These are phyloP conservation scores for Brassica balearica DNA, from an alignment of 441 rosid species.

Conservation along the genomic window DNA sequence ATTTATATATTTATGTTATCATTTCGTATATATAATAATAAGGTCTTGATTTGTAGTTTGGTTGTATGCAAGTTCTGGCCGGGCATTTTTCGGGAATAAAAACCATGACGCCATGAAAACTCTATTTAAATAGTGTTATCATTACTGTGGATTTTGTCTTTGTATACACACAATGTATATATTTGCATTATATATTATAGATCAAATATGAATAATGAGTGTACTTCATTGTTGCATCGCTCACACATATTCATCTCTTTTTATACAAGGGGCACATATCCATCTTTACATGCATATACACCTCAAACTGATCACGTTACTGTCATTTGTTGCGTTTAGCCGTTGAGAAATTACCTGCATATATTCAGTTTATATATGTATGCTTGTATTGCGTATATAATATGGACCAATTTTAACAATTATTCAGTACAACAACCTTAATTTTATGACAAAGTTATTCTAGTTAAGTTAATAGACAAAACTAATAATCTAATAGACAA, in stretches of 20 bases:
- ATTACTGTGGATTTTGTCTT: slow-evolving; percentile 42
- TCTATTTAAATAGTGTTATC: slow-evolving; percentile 41
- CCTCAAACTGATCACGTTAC: neutral
- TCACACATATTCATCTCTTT: neutral
- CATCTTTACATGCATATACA: slow-evolving; percentile 20
- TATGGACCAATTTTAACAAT: neutral
- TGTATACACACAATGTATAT: slow-evolving; percentile 32
- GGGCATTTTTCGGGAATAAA: slow-evolving; percentile 62
- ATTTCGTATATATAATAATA: slow-evolving; percentile 37
- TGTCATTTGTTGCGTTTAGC: neutral
- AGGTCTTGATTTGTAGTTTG: slow-evolving; percentile 46
- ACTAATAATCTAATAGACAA: neutral
- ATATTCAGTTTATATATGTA: neutral
- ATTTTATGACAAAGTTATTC: neutral
- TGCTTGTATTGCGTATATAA: neutral
- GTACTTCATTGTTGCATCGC: neutral
- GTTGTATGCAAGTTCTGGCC: slow-evolving; percentile 74
- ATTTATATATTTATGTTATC: slow-evolving; percentile 29
- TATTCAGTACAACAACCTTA: slow-evolving; percentile 1
- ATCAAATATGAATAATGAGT: slow-evolving; percentile 14
- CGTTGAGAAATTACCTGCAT: neutral
- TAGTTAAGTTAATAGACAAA: neutral
- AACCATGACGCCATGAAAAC: slow-evolving; percentile 54
- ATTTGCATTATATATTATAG: neutral
- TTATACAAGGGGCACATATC: slow-evolving; percentile 11